Base-by-base conservation (phyloP, 2,329 filamentous ascomycete genomes). In the Hypoxylon sp. region DNA sequence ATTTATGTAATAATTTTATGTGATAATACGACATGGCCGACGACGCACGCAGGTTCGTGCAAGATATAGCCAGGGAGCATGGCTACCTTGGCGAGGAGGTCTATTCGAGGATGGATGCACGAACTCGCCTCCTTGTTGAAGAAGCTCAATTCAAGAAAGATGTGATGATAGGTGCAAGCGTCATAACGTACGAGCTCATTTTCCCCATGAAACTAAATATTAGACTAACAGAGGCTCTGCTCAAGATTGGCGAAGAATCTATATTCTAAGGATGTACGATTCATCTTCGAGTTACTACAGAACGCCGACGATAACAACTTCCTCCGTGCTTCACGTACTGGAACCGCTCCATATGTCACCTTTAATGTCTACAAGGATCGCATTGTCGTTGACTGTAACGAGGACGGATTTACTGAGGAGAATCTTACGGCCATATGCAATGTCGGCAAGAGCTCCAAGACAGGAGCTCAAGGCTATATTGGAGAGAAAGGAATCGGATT, bases 231-330 rank as follows among this genome's bases (percentile, higher is more conserved):
- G 9, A n/a, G 26, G 3, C n/a, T 13, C 14, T 3, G 31, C 17
- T n/a, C 33, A 47, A 84, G 83, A 11, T 67, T 84, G n/a, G 80
- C 81, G 1, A 78, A 77, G 39, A 80, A 84, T 33, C 71, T 85
- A 0, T 84, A 85, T 65, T 75, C 78, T 0, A 83, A 77, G 52
- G 78, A 80, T 5, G 79, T 83, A 0, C 80, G 83, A 33, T 88
- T 87, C 68, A 74, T 88, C 0, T 83, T 86, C 35, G 85, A 88
- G 72, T 72, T 88, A 0, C 79, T 88, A 0, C 85, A 87, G 66
- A 88, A 88, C 71, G 84, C 84, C 3, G 86, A 88, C 48, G 85
- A 87, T 72, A 86, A 86, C 62, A 60, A 63, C 10, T 87, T 83
- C 68, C 61, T 3, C 11, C 72, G 47, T 14, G 76, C 78, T 0